Base-by-base conservation (phyloP, 2,329 filamentous ascomycete genomes). In the Pseudopyricularia javanii region DNA sequence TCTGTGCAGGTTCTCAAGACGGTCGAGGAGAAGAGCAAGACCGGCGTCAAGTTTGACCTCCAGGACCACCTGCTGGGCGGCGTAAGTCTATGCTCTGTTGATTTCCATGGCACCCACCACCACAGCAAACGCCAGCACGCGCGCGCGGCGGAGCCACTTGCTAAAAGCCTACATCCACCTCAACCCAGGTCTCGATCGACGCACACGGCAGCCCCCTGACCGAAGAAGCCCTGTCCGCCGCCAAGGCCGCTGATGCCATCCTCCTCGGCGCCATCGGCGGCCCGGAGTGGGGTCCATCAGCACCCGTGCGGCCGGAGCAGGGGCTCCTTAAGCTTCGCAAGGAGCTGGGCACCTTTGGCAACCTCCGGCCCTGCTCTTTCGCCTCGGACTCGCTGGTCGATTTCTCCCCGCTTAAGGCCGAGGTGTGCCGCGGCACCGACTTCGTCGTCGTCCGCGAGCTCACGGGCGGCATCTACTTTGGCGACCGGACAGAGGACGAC, bases 351-450 rank as follows among this genome's bases (percentile, higher is more conserved):
- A 89, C 91, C 54, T 97, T 94, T 71, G 91, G 91, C 61, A 97
- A 97, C 79, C 83, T 97, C 54, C 85, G 91, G 6, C 91, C 91
- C 9, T 97, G 91, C 78, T 94, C 88, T 78, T 97, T 98, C 73
- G 88, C 89, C 50, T 91, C 90, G 1, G 87, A 91, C 52, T 79
- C 82, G 28, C 84, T 96, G 50, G 83, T 95, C 63, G 83, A 91
- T 50, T 79, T 77, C 64, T 96, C 90, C 11, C 91, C 91, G 0
- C 82, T 97, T 57, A 95, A 95, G 72, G 83, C 86, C 53, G 79
- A 86, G 3, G 79, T 96, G 57, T 94, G 88, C 77, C 79, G 83
- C 57, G 91, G 88, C 62, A 90, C 88, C 61, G 86, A 97, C 76
- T 88, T 97, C 72, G 88, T 87, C 71, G 86, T 97, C 64, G 85